phyloP scores from a whole-genome alignment of 495 filamentous ascomycete genomes.

The Lichina pygmaea region DNA sequence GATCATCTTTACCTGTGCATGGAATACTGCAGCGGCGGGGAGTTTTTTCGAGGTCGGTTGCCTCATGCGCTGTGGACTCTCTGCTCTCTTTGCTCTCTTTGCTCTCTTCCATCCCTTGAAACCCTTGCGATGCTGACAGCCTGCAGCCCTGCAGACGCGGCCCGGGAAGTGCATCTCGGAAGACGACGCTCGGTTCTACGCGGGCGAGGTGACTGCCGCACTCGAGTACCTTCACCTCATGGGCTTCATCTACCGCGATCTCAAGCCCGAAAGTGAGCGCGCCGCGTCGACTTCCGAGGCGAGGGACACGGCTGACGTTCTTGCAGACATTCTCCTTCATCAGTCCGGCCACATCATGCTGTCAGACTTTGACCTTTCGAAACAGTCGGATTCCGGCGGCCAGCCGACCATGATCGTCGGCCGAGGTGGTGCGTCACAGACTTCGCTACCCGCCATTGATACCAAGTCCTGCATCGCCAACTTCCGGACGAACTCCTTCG shows the following conservation, averaged over 20 bases:
- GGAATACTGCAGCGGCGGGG: conserved; percentile 97
- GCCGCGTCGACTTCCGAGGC: background rate
- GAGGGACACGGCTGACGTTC: background rate
- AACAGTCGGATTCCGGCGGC: conserved; percentile 89
- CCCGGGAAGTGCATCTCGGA: conserved; percentile 92
- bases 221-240: conserved; percentile 94
- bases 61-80: background rate
- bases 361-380: conserved; percentile 94
- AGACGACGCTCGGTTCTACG: conserved; percentile 92
- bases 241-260: conserved; percentile 95
- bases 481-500: conserved; percentile 95
- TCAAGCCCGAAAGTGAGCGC: conserved; percentile 85
- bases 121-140: background rate
- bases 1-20: conserved; percentile 96
- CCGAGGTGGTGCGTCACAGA: conserved; percentile 54
- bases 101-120: background rate
- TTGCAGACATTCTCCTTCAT: conserved; percentile 76
- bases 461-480: conserved; percentile 96
- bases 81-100: background rate
- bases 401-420: conserved; percentile 92
- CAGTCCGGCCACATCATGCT: conserved; percentile 99
- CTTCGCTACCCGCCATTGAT: conserved; percentile 76
- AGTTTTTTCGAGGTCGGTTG: conserved; percentile 64
- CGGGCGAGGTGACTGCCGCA: conserved; percentile 91
- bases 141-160: conserved; percentile 63